Base-by-base conservation (phyloP, 208 protist genomes). In the Leishmania tropica region DNA sequence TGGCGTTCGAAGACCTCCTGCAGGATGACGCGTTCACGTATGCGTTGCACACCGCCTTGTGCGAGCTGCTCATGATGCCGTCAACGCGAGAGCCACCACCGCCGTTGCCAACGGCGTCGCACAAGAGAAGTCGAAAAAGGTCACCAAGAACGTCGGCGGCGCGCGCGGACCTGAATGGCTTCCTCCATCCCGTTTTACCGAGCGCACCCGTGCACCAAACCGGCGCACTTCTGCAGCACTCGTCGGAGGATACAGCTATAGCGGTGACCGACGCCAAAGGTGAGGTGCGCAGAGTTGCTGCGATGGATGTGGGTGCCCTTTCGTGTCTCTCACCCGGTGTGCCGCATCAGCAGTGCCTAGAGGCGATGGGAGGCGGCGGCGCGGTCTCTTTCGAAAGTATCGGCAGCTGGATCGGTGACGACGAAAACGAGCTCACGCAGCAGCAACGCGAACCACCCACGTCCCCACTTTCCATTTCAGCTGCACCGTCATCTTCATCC, bases 1-100 rank as follows among this genome's bases (percentile, higher is more conserved):
- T 81, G 11, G 75, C 78, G 17, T 86, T 86, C 37, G 79, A 86
- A 35, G 83, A 86, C 28, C 78, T 86, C 7, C 54, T 86, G 2
- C 78, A 80, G 31, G 83, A 86, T 56, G 83, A 86, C 47, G 75
- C 75, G 1, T 37, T 86, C 21, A 54, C 82, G 42, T 65, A 83
- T 45, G 78, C 74, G 2, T n/a, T 86, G 37, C 83, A 86, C 42
- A 77, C 75, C 31, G 74, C 64, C 40, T 58, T 86, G 65, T 79
- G 78, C 65, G 78, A 83, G 21, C 21, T 74, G 0, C 67, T 86
- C 37, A 86, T 86, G 83, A 58, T 86, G 78, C 83, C 83, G 1
- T 45, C 78, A 17, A 83, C 78, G 68, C 75, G 58, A 37, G 78
- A 80, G 42, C 56, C 83, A 48, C 81, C 51, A 8, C 28, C 77